Evolutionary conservation across 345 rosid genomes (phyloP).

Genomic region (Moricandia arvensis): DNA sequence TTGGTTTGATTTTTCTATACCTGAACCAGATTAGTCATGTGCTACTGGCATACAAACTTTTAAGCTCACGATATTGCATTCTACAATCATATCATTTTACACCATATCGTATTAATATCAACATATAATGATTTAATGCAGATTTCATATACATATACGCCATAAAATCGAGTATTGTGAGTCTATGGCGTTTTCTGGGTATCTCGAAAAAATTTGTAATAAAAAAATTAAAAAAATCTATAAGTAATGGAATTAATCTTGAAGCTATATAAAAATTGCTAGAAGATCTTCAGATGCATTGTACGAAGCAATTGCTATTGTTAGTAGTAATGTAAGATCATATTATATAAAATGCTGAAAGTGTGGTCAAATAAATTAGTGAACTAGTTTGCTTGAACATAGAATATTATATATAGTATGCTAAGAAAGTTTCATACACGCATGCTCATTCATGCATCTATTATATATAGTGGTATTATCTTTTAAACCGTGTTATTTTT

Average conservation of each 20-base stretch:
- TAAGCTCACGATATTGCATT: not conserved
- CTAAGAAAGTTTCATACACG: not conserved
- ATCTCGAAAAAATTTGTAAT: not conserved
- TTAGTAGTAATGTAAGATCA: conserved; percentile 24
- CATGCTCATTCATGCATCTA: conserved; percentile 12
- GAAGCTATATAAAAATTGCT: not conserved
- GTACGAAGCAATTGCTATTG: conserved; percentile 9
- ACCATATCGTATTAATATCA: not conserved
- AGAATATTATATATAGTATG: not conserved
- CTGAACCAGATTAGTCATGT: not conserved
- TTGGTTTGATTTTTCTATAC: not conserved
- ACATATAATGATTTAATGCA: not conserved
- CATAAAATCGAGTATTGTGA: not conserved
- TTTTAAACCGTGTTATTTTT: conserved; percentile 10
- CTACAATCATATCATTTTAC: not conserved
- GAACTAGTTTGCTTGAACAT: not conserved
- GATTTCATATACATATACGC: not conserved
- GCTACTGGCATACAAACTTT: not conserved
- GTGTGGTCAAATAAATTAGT: conserved; percentile 14
- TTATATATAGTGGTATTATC: not conserved
- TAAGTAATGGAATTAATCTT: not conserved
- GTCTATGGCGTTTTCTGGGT: not conserved
- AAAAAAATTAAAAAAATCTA: not conserved
- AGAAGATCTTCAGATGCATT: conserved; percentile 13
- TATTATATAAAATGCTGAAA: not conserved